Evolutionary conservation across 2,329 filamentous ascomycete species (phyloP), one percentile per base, ranked within the genome.

Genomic region (Arthrinium puccinioides): DNA sequence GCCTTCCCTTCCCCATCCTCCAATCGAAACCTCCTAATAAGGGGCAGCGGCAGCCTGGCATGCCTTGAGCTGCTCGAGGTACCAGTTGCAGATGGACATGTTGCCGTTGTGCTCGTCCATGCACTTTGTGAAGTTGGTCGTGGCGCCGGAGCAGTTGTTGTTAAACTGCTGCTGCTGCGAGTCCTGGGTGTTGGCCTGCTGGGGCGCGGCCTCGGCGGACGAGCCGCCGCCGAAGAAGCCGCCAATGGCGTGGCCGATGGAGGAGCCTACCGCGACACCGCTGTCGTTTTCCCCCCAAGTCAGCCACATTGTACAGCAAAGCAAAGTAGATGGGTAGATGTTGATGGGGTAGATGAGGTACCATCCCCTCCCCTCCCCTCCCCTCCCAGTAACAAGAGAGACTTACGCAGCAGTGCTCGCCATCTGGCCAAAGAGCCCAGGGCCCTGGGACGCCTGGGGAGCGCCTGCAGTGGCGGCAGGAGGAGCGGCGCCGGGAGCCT

Each of bases 51-150:
- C 84, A 47, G 76, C 68, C 72, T 90, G 85, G 74, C 85, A 90
- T 39, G 85, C 84, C 74, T 89, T 90, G 64, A 98, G 74, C 76
- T 98, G 90, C 63, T 98, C 92, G 54, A 98, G 70, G 64, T 98
- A 98, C 89, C 90, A 98, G 50, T 85, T 84, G 70, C 92, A 98
- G 59, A 96, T 94, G 59, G 84, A 82, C 83, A 98, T 80, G 67
- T 92, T 88, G 51, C 92, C 92, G 59, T 80, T 71, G 64, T 98
- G 84, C 58, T 97, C 86, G 63, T 97, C 89, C 82, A 98, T 84
- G 75, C 92, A 98, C 70, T 82, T 84, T 55, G 87, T 89, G 74
- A 98, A 97, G 66, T 76, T 79, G 64, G 81, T 79, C 38, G 88
- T 80, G 52, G 92, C 87, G 38, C 72, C 77, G 46, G 79, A 79